A percentile compares a stretch with the other conserved stretches of the same genome.
These are phyloP conservation scores for Casuarina equisetifolia DNA, from an alignment of 306 rosid species.

Conservation along the genomic window DNA sequence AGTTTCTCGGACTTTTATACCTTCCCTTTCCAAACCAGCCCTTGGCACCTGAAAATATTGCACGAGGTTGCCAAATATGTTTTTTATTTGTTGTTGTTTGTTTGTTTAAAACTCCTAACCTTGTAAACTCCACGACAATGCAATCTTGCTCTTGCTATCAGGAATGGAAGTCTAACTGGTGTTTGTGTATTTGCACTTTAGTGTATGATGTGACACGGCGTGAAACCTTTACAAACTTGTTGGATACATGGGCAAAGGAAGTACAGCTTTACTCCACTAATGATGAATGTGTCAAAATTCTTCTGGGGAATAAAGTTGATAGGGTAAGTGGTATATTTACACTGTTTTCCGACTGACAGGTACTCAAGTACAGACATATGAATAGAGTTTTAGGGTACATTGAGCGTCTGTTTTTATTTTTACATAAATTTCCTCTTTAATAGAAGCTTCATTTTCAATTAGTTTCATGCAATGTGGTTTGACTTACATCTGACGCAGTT, in stretches of 20 bases:
- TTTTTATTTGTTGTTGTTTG: neutral
- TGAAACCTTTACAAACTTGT: slow-evolving; percentile 75
- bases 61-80: neutral
- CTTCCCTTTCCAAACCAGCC: no score
- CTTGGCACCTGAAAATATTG: neutral
- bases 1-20: neutral
- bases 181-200: slow-evolving; percentile 28
- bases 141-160: neutral
- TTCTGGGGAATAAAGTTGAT: slow-evolving; percentile 92
- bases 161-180: slow-evolving; percentile 12
- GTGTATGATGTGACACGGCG: slow-evolving; percentile 91
- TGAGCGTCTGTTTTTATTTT: neutral
- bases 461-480: neutral
- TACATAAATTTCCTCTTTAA: neutral
- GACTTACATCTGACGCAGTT: neutral
- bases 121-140: neutral
- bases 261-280: slow-evolving; percentile 68
- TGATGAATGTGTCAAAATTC: slow-evolving; percentile 68
- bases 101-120: neutral
- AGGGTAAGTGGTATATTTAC: slow-evolving; percentile 46
- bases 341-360: slow-evolving; percentile 5
- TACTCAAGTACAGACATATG: neutral
- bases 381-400: neutral
- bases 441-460: neutral
- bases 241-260: slow-evolving; percentile 79